Evolutionary conservation across 2,329 filamentous ascomycete genomes (phyloP), one percentile per base, ranked within the genome.

Genomic region (Thelonectria olida): DNA sequence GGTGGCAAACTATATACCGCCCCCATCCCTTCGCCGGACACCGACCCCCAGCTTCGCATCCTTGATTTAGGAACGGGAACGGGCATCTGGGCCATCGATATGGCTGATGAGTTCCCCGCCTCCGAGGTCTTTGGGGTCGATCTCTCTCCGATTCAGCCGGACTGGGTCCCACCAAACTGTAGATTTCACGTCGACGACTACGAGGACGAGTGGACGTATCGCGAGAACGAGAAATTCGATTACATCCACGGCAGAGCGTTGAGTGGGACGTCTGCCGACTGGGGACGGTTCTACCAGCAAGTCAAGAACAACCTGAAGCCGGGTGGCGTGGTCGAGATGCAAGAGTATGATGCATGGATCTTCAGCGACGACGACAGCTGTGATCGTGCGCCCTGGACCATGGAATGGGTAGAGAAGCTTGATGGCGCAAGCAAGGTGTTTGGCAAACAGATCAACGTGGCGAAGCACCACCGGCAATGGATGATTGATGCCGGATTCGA

Each of bases 141-240:
- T 68, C 78, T 89, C 2, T 85, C 83, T 12, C 85, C 85, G 1
- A 87, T 88, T 39, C 85, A 88, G 68, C 85, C 85, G 2, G 62
- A 61, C 8, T 72, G 82, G 76, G 82, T 89, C 4, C 87, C 87
- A 1, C 78, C 81, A 25, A 91, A 91, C 67, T 85, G 88, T 61
- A 81, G 84, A 58, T 91, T 91, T 67, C 81, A 88, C 57, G 83
- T 91, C 34, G 88, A 91, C 70, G 88, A 91, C 69, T 84, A 85
- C 34, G 86, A 88, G 70, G 82, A 86, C 68, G 70, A 76, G 25
- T 80, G 66, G 75, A 76, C 67, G 51, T 73, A 61, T 27, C 62
- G 62, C 13, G 58, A 66, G 2, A 10, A 68, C 51, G 50, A 76
- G 70, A 67, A 80, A 0, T 76, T 76, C 22, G 75, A 78, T 62